Percentiles rank a stretch among this genome's conserved stretches.
These are phyloP conservation scores for Astrothelium macrocarpum DNA, from an alignment of 495 filamentous ascomycete genomes.

Conservation along the genomic window DNA sequence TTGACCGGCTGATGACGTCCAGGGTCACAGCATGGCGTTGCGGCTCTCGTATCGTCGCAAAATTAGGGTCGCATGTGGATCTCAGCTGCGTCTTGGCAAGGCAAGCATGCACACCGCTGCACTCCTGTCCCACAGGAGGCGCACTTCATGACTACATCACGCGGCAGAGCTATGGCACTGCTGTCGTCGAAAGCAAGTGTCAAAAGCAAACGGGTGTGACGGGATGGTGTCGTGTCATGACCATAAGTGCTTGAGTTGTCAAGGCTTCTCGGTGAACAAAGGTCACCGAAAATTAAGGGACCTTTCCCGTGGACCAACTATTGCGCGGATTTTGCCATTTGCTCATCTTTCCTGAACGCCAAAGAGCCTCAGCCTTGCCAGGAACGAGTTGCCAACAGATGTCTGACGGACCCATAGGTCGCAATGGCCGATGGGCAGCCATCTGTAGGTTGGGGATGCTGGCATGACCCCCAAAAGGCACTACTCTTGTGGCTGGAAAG, in stretches of 20 bases:
- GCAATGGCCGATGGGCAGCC: too few species aligned
- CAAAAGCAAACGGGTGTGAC: too few species aligned
- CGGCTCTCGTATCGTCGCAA: background rate
- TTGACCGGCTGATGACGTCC: background rate
- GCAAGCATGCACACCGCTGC: background rate
- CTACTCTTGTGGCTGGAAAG: background rate
- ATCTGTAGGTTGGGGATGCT: background rate
- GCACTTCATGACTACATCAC: background rate
- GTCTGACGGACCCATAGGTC: too few species aligned
- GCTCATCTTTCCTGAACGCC: background rate
- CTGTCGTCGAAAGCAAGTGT: background rate
- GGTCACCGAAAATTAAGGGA: background rate
- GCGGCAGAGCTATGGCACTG: background rate
- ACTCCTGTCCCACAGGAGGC: background rate
- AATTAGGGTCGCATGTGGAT: constrained; percentile 5
- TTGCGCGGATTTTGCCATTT: background rate
- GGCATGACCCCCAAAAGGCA: background rate
- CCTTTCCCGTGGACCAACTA: background rate
- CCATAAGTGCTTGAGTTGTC: too few species aligned
- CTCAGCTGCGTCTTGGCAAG: background rate
- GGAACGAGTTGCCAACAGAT: too few species aligned
- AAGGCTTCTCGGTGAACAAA: too few species aligned
- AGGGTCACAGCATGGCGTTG: background rate
- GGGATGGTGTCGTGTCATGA: too few species aligned
- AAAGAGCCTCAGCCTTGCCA: constrained; percentile 1